phyloP scores from a whole-genome alignment of 208 protist genomes.

The Trichomonas gallinae region DNA sequence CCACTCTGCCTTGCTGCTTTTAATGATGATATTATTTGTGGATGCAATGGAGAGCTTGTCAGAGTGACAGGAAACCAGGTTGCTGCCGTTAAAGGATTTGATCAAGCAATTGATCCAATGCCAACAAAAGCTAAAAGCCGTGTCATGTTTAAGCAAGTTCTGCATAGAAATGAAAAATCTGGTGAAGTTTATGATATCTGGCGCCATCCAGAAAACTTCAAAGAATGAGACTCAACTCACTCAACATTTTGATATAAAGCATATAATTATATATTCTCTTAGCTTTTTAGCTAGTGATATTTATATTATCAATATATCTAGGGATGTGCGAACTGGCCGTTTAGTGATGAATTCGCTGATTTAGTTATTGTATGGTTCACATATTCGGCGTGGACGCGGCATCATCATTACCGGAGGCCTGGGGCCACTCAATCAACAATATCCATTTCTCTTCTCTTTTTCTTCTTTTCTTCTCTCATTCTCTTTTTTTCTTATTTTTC shows the following conservation, averaged over 20 bases:
- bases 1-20: neutral
- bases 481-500: no score
- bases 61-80: neutral
- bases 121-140: neutral
- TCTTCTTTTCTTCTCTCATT: no score
- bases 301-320: no score
- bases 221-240: neutral
- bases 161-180: neutral
- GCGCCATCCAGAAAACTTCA: neutral
- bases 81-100: neutral
- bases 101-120: neutral
- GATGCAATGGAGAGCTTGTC: neutral
- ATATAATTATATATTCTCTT: neutral
- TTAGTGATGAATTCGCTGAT: no score
- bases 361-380: no score
- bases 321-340: no score
- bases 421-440: no score
- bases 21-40: neutral
- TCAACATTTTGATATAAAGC: neutral
- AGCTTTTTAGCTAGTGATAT: no score
- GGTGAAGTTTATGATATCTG: neutral
- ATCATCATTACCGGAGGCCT: no score
- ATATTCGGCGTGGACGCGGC: no score
- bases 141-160: neutral
- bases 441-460: no score